These are phyloP conservation scores for Bacterosira constricta DNA, from an alignment of 108 stramenopile genomes.

Conservation along the genomic window DNA sequence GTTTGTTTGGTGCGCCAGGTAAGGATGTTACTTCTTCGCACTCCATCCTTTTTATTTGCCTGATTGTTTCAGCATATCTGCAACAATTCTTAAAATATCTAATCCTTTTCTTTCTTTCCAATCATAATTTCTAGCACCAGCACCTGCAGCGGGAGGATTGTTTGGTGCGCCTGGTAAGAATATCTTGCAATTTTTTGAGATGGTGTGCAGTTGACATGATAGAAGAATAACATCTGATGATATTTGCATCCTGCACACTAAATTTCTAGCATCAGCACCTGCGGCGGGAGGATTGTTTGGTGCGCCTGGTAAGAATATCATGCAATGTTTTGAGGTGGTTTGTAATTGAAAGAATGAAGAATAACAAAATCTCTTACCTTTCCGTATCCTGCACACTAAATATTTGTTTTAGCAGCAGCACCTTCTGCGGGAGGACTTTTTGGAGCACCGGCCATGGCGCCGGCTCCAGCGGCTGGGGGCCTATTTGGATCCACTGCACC, in stretches of 20 bases:
- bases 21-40: not conserved
- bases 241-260: no score
- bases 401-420: slow-evolving; percentile 41
- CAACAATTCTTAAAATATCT: no score
- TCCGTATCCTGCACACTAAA: no score
- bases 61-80: no score
- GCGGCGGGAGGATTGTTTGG: slow-evolving; percentile 47
- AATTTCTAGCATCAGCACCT: slow-evolving; percentile 38
- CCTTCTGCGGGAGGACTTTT: slow-evolving; percentile 42
- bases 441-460: slow-evolving; percentile 26
- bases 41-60: slow-evolving; percentile 16
- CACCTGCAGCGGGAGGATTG: slow-evolving; percentile 43
- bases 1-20: slow-evolving; percentile 62
- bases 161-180: slow-evolving; percentile 42
- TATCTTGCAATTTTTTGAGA: no score
- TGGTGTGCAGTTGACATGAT: no score
- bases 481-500: slow-evolving; percentile 30
- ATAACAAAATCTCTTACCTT: no score
- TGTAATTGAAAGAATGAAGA: no score
- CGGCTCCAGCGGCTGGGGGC: not conserved
- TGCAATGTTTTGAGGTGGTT: no score
- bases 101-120: slow-evolving; percentile 1
- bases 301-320: slow-evolving; percentile 8
- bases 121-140: slow-evolving; percentile 23
- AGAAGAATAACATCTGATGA: no score